A percentile compares a stretch with the other conserved stretches of the same genome.
phyloP scores from a whole-genome alignment of 176 grass and related monocot species.

The Aegilops longissima region DNA sequence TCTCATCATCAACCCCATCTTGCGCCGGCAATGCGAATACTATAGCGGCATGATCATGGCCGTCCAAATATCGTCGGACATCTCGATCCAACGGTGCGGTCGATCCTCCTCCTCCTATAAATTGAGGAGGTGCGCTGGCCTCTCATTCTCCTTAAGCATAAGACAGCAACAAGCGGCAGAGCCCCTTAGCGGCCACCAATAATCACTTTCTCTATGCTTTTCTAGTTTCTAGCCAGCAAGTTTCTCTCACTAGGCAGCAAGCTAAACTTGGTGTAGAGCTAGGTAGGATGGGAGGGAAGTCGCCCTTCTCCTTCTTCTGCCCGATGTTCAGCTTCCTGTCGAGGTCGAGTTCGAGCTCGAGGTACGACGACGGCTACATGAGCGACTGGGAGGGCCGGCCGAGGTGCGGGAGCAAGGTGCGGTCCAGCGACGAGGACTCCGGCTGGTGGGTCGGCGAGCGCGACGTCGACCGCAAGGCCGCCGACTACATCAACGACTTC shows the following conservation, averaged over 20 bases:
- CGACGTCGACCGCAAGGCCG: slow-evolving; percentile 74
- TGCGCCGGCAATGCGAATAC: not conserved
- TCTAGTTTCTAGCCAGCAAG: not conserved
- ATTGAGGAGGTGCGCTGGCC: slow-evolving; percentile 23
- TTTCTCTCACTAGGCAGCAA: not conserved
- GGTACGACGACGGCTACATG: slow-evolving; percentile 58
- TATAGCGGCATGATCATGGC: slow-evolving; percentile 17
- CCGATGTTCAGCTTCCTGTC: slow-evolving; percentile 63
- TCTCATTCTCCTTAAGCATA: slow-evolving; percentile 15
- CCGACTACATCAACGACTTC: slow-evolving; percentile 70
- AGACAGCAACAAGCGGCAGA: not conserved
- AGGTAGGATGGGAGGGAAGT: slow-evolving; percentile 52
- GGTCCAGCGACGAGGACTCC: slow-evolving; percentile 70
- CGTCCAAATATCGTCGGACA: slow-evolving; percentile 7
- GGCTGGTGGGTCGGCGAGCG: slow-evolving; percentile 71
- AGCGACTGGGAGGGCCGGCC: slow-evolving; percentile 41
- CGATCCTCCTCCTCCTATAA: slow-evolving; percentile 25
- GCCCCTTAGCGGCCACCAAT: not conserved
- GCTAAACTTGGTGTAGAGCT: not conserved
- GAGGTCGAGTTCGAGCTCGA: slow-evolving; percentile 28
- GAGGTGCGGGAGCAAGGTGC: slow-evolving; percentile 51
- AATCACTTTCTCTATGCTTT: not conserved
- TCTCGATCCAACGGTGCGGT: not conserved
- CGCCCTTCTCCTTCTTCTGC: slow-evolving; percentile 53
- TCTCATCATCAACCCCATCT: slow-evolving; percentile 10